A percentile compares a stretch with the other conserved stretches of the same genome.
These are phyloP conservation scores for Nicotiana otophora DNA, from an alignment of 257 asterid genomes.

Conservation along the genomic window DNA sequence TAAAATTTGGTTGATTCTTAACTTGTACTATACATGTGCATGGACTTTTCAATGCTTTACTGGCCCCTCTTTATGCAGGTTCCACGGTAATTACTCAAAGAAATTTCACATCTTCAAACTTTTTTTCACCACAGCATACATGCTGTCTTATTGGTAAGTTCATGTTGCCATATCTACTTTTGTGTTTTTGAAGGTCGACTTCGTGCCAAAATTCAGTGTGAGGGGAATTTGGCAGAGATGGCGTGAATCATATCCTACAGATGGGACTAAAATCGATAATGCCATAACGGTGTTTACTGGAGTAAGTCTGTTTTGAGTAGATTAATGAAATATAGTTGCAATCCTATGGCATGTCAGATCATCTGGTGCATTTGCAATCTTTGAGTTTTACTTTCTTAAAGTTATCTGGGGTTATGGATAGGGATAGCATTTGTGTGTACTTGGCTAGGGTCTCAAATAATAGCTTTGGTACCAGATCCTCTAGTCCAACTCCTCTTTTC, in stretches of 20 bases:
- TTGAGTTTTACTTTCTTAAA: background rate
- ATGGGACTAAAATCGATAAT: slow-evolving; percentile 47
- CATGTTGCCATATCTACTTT: slow-evolving; percentile 6
- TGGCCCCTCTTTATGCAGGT: slow-evolving; percentile 17
- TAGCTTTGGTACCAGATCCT: background rate
- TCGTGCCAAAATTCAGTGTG: slow-evolving; percentile 92
- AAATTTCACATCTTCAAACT: background rate
- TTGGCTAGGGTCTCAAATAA: background rate
- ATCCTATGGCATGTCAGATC: background rate
- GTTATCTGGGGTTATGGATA: background rate
- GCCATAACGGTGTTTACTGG: slow-evolving; percentile 90
- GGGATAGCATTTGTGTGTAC: background rate
- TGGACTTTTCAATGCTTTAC: slow-evolving; percentile 18
- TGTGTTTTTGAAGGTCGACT: slow-evolving; percentile 54
- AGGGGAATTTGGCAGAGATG: slow-evolving; percentile 98
- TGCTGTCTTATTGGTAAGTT: slow-evolving; percentile 3
- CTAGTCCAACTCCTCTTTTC: background rate
- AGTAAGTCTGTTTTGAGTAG: slow-evolving; percentile 37
- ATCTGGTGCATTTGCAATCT: background rate
- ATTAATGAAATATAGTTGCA: background rate
- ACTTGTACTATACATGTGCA: slow-evolving; percentile 13
- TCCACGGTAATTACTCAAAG: slow-evolving; percentile 50
- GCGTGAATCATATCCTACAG: slow-evolving; percentile 79
- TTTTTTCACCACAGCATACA: background rate
- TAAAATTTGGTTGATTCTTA: slow-evolving; percentile 6